Conservation (phyloP, 1,284 basidiomycete genomes). For the Ganoderma multipileum region DNA sequence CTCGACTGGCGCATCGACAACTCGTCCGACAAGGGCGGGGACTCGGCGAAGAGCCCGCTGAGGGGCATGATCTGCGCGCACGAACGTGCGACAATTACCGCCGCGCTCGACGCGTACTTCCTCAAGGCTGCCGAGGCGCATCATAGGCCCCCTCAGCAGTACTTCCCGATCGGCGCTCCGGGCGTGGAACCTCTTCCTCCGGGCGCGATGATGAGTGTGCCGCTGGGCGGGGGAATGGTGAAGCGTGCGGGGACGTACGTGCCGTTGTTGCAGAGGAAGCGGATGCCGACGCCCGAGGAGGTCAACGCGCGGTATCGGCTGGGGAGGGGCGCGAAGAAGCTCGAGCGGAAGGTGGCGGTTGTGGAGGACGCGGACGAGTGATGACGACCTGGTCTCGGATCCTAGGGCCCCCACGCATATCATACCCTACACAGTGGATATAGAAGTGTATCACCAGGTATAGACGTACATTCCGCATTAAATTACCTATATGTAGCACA, state of each 20-base stretch:
- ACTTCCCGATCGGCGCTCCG: constrained; percentile 43
- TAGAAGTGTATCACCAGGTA: constrained; percentile 18
- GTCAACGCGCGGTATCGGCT: constrained; percentile 81
- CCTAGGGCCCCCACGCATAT: neutral
- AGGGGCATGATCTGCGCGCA: constrained; percentile 66
- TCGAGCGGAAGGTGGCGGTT: constrained; percentile 25
- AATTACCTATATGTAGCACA: constrained; percentile 16
- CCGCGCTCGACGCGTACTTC: constrained; percentile 70
- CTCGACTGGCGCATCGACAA: constrained; percentile 80
- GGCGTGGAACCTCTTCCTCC: constrained; percentile 29
- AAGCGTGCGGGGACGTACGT: constrained; percentile 69
- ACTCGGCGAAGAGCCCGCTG: constrained; percentile 51
- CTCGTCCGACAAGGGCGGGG: constrained; percentile 38
- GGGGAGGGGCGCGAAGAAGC: constrained; percentile 59
- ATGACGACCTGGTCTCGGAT: constrained; percentile 5
- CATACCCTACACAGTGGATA: constrained; percentile 5
- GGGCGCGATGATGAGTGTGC: constrained; percentile 55
- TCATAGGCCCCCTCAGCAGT: constrained; percentile 46
- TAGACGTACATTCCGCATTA: constrained; percentile 18
- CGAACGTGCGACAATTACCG: constrained; percentile 63
- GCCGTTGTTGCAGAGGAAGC: constrained; percentile 68
- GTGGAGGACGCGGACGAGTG: constrained; percentile 30
- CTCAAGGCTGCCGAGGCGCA: constrained; percentile 56
- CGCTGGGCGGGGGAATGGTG: constrained; percentile 77
- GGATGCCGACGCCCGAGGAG: constrained; percentile 74